Evolutionary conservation across 2,329 filamentous ascomycete species (phyloP), one percentile per base, ranked within the genome.

Genomic region (Penicillium concentricum): DNA sequence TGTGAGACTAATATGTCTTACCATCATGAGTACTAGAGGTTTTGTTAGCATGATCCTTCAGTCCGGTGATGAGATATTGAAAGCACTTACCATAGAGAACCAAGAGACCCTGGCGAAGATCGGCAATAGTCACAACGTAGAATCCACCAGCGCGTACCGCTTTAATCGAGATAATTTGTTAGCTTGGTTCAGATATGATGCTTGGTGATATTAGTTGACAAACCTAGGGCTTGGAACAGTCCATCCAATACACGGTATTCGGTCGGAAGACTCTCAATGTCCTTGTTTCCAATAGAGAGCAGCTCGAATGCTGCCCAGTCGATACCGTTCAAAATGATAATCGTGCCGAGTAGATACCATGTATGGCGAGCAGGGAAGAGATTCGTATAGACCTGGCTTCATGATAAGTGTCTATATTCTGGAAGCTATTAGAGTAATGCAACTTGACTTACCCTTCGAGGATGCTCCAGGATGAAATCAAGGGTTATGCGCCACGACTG

Each of bases 261-360:
- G 0, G 76, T 66, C 0, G 84, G 80, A 15, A 87, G 79, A 5
- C 69, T 67, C 30, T 82, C 76, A 0, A 88, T 76, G 2, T 77
- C 76, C 1, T 79, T 72, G 61, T 89, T 88, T 1, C 83, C 82
- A 41, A 88, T 78, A 45, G 88, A 87, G 3, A 90, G 75, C 3
- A 89, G 72, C 68, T 88, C 85, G 60, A 89, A 89, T 0, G 81
- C 81, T 0, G 82, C 76, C 87, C 86, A 89, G 61, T 88, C 85
- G 18, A 85, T 79, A 0, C 81, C 78, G 55, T 88, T 88, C 16
- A 88, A 80, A 13, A 81, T 63, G 4, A 87, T 67, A 7, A 89
- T 78, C 58, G 87, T 84, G 46, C 81, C 82, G 10, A 88, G 72
- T 0, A 90, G 77, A 78, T 85, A 88, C 83, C 86, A 88, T 0